These are phyloP conservation scores for Phragmites australis DNA, from an alignment of 176 grass and related monocot species.

Conservation along the genomic window DNA sequence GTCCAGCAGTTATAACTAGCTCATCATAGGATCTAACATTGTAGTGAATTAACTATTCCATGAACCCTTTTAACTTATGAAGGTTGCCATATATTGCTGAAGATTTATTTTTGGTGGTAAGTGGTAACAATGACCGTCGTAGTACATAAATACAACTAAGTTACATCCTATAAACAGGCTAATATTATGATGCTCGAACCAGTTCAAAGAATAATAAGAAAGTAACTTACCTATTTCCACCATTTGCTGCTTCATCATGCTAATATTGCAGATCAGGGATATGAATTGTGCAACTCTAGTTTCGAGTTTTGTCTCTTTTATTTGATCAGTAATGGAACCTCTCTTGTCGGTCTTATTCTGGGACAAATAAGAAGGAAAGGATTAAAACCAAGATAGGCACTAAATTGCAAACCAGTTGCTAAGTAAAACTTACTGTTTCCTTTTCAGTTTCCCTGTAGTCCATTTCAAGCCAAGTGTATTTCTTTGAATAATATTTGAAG, in stretches of 20 bases:
- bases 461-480: slow-evolving; percentile 93
- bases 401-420: slow-evolving; percentile 26
- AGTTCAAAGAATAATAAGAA: background rate
- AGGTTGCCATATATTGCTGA: background rate
- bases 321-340: slow-evolving; percentile 48
- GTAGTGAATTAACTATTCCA: background rate
- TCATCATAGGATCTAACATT: background rate
- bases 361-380: slow-evolving; percentile 26
- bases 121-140: background rate
- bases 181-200: slow-evolving; percentile 18
- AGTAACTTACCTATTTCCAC: slow-evolving; percentile 86
- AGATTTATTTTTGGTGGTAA: background rate
- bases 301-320: slow-evolving; percentile 83
- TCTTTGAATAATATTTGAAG: slow-evolving; percentile 54
- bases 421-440: slow-evolving; percentile 62
- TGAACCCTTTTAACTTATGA: background rate
- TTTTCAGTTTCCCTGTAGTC: slow-evolving; percentile 74
- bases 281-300: slow-evolving; percentile 71
- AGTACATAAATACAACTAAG: slow-evolving; percentile 12
- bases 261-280: slow-evolving; percentile 88
- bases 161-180: background rate
- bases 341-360: slow-evolving; percentile 39
- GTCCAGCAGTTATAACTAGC: background rate
- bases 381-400: slow-evolving; percentile 29
- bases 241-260: slow-evolving; percentile 99